Percentiles rank a stretch among this genome's conserved stretches.
Evolutionary conservation across 176 grass and related monocot species (phyloP).

Genomic region (Aechmea fasciata): DNA sequence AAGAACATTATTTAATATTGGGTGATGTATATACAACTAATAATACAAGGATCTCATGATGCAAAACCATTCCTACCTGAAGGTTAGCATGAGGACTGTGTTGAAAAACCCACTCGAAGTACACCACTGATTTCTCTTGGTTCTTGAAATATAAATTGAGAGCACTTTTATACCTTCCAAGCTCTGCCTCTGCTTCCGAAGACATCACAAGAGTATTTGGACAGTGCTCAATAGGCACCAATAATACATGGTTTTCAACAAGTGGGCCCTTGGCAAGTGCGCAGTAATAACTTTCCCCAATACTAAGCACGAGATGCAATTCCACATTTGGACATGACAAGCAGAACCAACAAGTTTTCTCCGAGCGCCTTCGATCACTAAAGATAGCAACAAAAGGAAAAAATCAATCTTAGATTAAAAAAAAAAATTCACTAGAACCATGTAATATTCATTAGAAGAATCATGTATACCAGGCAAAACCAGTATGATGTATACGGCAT

Average conservation of each 20-base stretch:
- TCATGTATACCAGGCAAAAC: background rate
- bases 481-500: background rate
- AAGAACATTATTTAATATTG: too few relatives aligned
- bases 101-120: conserved; percentile 73
- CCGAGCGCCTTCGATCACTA: conserved; percentile 32
- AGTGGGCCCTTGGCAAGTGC: conserved; percentile 88
- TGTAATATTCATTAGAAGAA: conserved; percentile 1
- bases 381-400: conserved; percentile 1
- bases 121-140: conserved; percentile 48
- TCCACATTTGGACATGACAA: conserved; percentile 88
- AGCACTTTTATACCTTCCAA: conserved; percentile 63
- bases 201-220: conserved; percentile 59
- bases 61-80: conserved; percentile 46
- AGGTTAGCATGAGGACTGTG: conserved; percentile 76
- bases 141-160: conserved; percentile 63
- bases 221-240: conserved; percentile 74
- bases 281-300: conserved; percentile 83
- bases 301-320: conserved; percentile 68
- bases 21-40: too few relatives aligned
- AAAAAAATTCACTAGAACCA: background rate
- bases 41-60: background rate
- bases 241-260: conserved; percentile 66
- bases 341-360: conserved; percentile 92
- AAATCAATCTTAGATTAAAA: background rate
- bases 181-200: conserved; percentile 53